These are phyloP conservation scores for Ustilago hordei DNA, from an alignment of 1,284 basidiomycete species.

Conservation along the genomic window DNA sequence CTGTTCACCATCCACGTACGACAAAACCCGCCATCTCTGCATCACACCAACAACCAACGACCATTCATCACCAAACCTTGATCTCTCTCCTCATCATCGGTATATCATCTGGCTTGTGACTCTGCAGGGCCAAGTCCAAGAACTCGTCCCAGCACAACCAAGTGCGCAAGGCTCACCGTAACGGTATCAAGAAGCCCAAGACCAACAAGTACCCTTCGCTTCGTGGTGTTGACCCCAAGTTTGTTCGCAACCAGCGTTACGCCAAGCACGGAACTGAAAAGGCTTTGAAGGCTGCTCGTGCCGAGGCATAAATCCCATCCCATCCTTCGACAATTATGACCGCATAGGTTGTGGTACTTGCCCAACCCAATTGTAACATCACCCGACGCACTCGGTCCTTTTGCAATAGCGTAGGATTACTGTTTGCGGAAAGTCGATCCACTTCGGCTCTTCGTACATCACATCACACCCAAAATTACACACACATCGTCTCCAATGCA, in stretches of 20 bases:
- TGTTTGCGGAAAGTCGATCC: too few species aligned
- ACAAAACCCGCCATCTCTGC: too few species aligned
- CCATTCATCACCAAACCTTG: not conserved
- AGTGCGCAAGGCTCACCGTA: slow-evolving; percentile 92
- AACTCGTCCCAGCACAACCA: slow-evolving; percentile 68
- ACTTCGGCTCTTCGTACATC: too few species aligned
- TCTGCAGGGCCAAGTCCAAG: slow-evolving; percentile 66
- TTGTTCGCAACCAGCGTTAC: slow-evolving; percentile 85
- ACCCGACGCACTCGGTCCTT: not conserved
- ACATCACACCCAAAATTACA: too few species aligned
- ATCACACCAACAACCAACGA: not conserved
- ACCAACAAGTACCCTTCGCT: slow-evolving; percentile 83
- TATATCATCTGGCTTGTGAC: not conserved
- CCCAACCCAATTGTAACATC: slow-evolving; percentile 21
- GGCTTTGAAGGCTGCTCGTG: slow-evolving; percentile 63
- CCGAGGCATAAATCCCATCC: slow-evolving; percentile 38
- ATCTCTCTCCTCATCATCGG: not conserved
- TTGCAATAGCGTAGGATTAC: too few species aligned
- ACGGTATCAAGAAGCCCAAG: slow-evolving; percentile 75
- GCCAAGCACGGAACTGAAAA: slow-evolving; percentile 83
- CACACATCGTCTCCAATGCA: too few species aligned
- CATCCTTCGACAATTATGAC: slow-evolving; percentile 7
- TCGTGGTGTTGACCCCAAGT: slow-evolving; percentile 92
- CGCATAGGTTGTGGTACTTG: not conserved
- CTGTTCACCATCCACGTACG: too few species aligned